Base-by-base conservation (phyloP, 768 basidiomycete genomes). In the Crepidotus variabilis region DNA sequence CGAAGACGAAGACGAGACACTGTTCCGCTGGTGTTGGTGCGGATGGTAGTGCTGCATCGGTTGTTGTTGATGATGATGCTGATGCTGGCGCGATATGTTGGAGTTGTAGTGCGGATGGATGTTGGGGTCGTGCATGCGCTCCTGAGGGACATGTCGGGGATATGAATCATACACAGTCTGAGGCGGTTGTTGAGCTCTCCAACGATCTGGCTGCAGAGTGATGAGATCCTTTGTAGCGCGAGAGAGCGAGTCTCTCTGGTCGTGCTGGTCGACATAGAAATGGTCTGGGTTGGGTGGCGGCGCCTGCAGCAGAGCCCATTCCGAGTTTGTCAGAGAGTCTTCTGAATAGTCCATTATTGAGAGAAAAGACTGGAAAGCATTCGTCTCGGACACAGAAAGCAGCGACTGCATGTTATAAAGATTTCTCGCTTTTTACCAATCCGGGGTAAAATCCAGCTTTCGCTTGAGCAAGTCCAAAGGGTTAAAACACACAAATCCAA, bases 181-280 rank as follows among this genome's bases (percentile, higher is more conserved):
- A 47, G 39, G 23, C n/a, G n/a, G n/a, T n/a, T n/a, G n/a, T n/a
- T n/a, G n/a, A 43, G 50, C 33, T 18, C 52, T 55, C 76, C 73
- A 84, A 6, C 65, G 70, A 13, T 69, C 75, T 23, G 74, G 61
- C 57, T 87, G 87, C 23, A 91, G 76, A 3, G 87, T 77, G 85
- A 93, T 90, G 46, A 93, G 81, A 69, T 92, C 88, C 69, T 88
- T 90, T 0, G 90, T 92, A 0, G 90, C 90, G 70, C 87, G 88
- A 52, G 86, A 73, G 53, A 93, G 78, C 1, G 85, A 84, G 53
- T 88, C 84, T 56, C 75, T 83, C 57, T 82, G 83, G 55, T 73
- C 81, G 10, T 71, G 66, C 14, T 63, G 56, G 2, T 67, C 60
- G 24, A 60, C 61, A 54, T 79, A 78, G 34, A 67, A 74, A 61